These are phyloP conservation scores for Thuidium tamariscinum DNA, from an alignment of 225 moss, liverwort and hornwort genomes.

Conservation along the genomic window DNA sequence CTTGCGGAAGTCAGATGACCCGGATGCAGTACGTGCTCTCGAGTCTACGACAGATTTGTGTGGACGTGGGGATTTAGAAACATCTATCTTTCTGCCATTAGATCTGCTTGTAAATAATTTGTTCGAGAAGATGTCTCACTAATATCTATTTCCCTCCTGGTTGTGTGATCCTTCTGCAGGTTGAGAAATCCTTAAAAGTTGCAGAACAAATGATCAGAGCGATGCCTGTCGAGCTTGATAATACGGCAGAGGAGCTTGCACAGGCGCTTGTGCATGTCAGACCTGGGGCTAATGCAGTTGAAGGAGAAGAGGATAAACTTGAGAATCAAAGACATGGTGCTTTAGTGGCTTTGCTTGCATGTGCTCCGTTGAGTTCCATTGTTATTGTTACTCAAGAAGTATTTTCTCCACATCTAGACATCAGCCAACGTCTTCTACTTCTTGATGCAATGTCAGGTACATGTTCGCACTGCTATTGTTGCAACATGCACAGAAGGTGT, in stretches of 20 bases:
- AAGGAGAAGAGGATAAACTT: constrained; percentile 75
- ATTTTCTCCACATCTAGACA: constrained; percentile 81
- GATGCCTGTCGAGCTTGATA: constrained; percentile 77
- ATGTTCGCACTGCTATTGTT: not conserved
- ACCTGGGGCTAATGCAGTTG: constrained; percentile 50
- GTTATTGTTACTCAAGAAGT: constrained; percentile 58
- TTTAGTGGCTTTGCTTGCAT: constrained; percentile 72
- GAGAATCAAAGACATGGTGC: constrained; percentile 63
- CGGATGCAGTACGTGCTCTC: constrained; percentile 54
- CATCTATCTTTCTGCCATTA: not conserved
- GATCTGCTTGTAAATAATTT: not conserved
- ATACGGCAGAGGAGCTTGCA: constrained; percentile 63
- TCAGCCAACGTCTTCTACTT: constrained; percentile 86
- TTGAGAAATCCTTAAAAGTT: constrained; percentile 67
- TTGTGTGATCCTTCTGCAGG: constrained; percentile 30
- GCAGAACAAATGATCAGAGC: constrained; percentile 62
- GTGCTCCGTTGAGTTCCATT: constrained; percentile 65
- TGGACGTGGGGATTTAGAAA: not conserved
- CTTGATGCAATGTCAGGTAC: constrained; percentile 83
- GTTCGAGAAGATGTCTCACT: not conserved
- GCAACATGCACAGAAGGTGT: not conserved
- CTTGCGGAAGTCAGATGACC: constrained; percentile 72
- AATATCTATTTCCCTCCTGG: not conserved
- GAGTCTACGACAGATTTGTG: not conserved
- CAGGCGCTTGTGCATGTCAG: constrained; percentile 85